Evolutionary conservation across 352 stramenopile genomes (phyloP), one percentile per base, ranked within the genome.

Genomic region (Phytophthora palmivora): DNA sequence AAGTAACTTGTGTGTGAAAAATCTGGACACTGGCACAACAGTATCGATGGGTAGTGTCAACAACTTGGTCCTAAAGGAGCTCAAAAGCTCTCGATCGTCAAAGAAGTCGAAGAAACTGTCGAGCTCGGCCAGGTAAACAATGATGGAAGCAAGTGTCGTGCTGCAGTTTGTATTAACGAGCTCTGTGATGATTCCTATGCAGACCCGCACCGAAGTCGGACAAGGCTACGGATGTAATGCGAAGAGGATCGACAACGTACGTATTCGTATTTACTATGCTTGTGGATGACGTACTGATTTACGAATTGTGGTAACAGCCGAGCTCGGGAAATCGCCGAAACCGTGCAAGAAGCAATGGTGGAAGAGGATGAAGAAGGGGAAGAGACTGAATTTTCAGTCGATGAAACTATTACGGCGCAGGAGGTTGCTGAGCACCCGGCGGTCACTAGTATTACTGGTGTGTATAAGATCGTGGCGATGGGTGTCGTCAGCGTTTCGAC

Each of bases 381-480:
- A 10, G 71, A 87, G 7, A 42, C 60, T 10, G 84, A 91, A 11
- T 76, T 84, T 39, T 68, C 74, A n/a, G 63, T 67, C n/a, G 82
- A 90, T 54, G 80, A 93, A 30, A 93, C 84, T 9, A 76, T 91
- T 47, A 93, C 84, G 6, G 66, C 70, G 3, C 79, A 86, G 21
- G 74, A 84, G 8, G 60, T 91, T 8, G 80, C 82, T n/a, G 80
- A 91, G 32, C 84, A 93, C 46, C 84, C 85, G 4, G 66, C 83
- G 7, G 81, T 94, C 41, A 84, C 79, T 39, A 92, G 79, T 48
- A 91, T 94, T 63, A 94, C 85, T 7, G 85, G 85, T 33, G 85
- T 92, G n/a, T 92, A 94, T 59, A 82, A 84, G 57, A 81, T 89
- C 11, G 82, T 89, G 12, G 82, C 82, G 19, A 92, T 92, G 86